A percentile compares a stretch with the other conserved stretches of the same genome.
Conservation (phyloP, 1,284 basidiomycete species). For the Ceratobasidium papillatum region DNA sequence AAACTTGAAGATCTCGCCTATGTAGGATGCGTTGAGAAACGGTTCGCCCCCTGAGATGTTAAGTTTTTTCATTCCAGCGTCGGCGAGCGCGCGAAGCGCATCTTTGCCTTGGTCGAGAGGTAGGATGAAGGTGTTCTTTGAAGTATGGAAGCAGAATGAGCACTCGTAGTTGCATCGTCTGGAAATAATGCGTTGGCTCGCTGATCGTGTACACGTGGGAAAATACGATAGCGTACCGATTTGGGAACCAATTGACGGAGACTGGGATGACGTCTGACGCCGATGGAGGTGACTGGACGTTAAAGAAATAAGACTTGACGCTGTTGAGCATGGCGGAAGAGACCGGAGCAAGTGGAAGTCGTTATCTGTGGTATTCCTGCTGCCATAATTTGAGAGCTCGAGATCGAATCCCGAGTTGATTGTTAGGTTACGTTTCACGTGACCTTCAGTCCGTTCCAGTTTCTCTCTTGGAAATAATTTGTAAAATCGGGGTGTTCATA, state of each 20-base stretch:
- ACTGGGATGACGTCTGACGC: slow-evolving; percentile 29
- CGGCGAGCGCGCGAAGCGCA: slow-evolving; percentile 53
- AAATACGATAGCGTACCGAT: slow-evolving; percentile 22
- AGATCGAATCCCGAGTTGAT: too few relatives aligned
- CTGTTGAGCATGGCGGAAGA: slow-evolving; percentile 8
- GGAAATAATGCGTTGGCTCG: too few relatives aligned
- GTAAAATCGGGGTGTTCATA: too few relatives aligned
- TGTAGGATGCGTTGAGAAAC: slow-evolving; percentile 54
- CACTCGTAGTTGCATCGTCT: slow-evolving; percentile 46
- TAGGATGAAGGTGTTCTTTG: slow-evolving; percentile 53
- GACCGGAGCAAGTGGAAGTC: too few relatives aligned
- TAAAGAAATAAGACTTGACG: slow-evolving; percentile 17
- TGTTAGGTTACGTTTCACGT: too few relatives aligned
- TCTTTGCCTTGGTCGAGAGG: slow-evolving; percentile 54
- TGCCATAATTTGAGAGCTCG: too few relatives aligned
- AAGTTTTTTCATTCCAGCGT: slow-evolving; percentile 57
- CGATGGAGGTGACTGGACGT: slow-evolving; percentile 8
- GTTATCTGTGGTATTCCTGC: too few relatives aligned
- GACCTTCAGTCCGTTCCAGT: too few relatives aligned
- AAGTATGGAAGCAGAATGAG: slow-evolving; percentile 57
- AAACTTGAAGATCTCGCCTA: slow-evolving; percentile 56
- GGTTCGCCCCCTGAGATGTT: slow-evolving; percentile 59
- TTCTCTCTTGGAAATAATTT: too few relatives aligned
- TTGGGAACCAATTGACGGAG: slow-evolving; percentile 43
- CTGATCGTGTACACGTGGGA: too few relatives aligned